Conservation (phyloP, 2,329 filamentous ascomycete genomes). For the Botrytis cinerea region DNA sequence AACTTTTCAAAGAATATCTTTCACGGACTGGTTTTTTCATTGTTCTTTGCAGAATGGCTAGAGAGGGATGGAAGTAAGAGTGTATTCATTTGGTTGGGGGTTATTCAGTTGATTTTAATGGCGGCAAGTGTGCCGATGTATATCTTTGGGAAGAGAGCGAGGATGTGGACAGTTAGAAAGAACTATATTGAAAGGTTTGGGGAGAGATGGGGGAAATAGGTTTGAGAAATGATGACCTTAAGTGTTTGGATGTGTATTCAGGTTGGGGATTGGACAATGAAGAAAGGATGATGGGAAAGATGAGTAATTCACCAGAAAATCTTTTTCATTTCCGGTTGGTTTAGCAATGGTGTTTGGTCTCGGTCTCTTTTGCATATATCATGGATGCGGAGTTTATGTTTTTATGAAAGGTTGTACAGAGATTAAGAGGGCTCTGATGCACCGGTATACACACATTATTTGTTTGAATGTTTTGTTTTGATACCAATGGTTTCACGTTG, state of each 20-base stretch:
- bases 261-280: neutral
- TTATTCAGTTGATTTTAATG: conserved; percentile 79
- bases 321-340: neutral
- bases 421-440: neutral
- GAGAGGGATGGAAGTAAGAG: conserved; percentile 70
- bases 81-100: conserved; percentile 80
- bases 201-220: conserved; percentile 1
- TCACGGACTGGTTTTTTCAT: conserved; percentile 82
- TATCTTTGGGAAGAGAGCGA: conserved; percentile 83
- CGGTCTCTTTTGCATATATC: neutral
- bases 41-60: conserved; percentile 88
- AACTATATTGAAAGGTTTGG: conserved; percentile 79
- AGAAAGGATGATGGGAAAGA: neutral
- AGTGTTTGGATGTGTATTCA: neutral
- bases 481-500: conserved; percentile 9
- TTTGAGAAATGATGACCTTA: too few species aligned
- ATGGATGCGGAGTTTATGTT: neutral
- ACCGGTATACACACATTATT: neutral
- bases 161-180: conserved; percentile 92
- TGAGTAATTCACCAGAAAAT: neutral
- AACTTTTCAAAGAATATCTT: conserved; percentile 95
- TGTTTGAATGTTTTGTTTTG: neutral
- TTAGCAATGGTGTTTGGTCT: conserved; percentile 7
- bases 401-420: neutral
- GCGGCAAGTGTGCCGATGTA: conserved; percentile 86